A percentile compares a stretch with the other conserved stretches of the same genome.
phyloP scores from a whole-genome alignment of 208 protist species.

The Lotmaria passim region DNA sequence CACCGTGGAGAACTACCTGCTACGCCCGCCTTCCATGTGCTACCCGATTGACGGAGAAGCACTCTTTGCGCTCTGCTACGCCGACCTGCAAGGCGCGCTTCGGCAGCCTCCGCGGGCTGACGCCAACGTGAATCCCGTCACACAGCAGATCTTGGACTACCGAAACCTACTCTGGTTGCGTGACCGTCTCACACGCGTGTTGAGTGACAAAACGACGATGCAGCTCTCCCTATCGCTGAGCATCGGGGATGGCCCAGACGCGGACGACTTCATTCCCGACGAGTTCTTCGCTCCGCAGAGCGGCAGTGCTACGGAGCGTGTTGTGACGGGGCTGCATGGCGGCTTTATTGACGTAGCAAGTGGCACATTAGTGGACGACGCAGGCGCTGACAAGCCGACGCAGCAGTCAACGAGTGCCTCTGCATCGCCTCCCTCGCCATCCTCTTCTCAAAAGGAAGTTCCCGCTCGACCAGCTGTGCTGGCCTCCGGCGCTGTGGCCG shows the following conservation, averaged over 20 bases:
- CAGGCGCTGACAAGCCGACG: neutral
- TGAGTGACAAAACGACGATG: constrained; percentile 40
- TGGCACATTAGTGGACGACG: neutral
- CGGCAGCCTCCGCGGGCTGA: neutral
- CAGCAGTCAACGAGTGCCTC: neutral
- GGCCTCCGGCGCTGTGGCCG: constrained; percentile 8
- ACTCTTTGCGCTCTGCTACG: constrained; percentile 41
- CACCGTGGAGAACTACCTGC: constrained; percentile 19
- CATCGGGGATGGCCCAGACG: constrained; percentile 42
- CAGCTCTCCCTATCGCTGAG: constrained; percentile 39
- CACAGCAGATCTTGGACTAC: constrained; percentile 44
- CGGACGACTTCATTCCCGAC: constrained; percentile 66
- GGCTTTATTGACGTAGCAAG: neutral
- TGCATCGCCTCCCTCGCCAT: neutral
- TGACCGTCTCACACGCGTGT: constrained; percentile 42
- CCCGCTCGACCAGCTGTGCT: neutral
- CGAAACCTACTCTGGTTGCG: constrained; percentile 73
- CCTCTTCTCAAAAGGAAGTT: neutral
- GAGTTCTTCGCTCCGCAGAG: constrained; percentile 35
- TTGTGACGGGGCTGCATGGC: neutral
- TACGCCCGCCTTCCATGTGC: constrained; percentile 33
- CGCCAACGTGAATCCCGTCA: constrained; percentile 26
- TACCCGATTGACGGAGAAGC: constrained; percentile 32
- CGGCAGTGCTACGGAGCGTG: neutral
- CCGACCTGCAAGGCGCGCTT: constrained; percentile 33